Evolutionary conservation across 805 yeast genomes (phyloP).

Genomic region (Cyberlindnera nakhonratchasimensis): DNA sequence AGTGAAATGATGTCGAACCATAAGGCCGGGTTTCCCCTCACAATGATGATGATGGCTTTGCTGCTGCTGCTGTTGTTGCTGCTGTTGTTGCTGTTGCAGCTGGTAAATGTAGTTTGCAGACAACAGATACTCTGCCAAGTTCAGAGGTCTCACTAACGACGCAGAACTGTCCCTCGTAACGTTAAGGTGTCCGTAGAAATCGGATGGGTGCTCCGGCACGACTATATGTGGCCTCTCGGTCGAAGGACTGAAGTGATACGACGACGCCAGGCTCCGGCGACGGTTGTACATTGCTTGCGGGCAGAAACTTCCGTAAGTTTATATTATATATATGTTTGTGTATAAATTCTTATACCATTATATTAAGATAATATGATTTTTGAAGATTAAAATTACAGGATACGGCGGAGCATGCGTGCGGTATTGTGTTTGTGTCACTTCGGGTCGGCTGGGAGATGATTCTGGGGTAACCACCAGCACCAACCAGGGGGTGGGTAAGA

Average conservation of each 20-base stretch:
- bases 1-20: background rate
- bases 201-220: no score
- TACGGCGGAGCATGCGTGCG: background rate
- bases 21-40: background rate
- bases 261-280: background rate
- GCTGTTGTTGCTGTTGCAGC: background rate
- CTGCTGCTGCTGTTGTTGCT: background rate
- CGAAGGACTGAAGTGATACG: background rate
- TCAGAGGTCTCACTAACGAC: no score
- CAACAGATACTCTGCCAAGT: background rate
- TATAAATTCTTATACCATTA: no score
- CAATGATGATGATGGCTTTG: background rate
- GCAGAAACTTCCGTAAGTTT: no score
- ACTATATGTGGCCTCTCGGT: background rate
- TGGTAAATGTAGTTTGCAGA: background rate
- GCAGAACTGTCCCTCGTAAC: no score
- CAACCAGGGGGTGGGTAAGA: background rate
- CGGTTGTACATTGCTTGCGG: no score
- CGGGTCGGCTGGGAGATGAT: background rate
- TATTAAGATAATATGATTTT: no score
- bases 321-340: no score
- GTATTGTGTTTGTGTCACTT: slow-evolving; percentile 2
- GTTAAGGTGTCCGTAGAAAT: no score
- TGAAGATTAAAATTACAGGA: background rate
- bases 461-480: no score